Evolutionary conservation across 192 early-diverging fungal genomes (phyloP).

Genomic region (Chytriomyces hyalinus): DNA sequence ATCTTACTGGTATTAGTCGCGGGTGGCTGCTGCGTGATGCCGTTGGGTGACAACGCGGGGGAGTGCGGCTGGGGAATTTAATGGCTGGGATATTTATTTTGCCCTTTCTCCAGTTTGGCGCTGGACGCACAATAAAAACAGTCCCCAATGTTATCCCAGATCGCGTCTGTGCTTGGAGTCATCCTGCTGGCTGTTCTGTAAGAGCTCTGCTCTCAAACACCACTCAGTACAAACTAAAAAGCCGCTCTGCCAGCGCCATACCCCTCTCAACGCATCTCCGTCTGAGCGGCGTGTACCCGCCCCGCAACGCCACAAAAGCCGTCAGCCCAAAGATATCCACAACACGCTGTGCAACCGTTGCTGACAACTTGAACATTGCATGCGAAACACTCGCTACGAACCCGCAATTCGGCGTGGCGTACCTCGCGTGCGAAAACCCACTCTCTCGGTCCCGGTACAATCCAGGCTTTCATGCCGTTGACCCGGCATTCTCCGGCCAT

Average conservation of each 20-base stretch:
- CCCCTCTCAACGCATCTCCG: constrained; percentile 15
- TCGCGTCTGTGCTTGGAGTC: background rate
- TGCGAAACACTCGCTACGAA: constrained; percentile 16
- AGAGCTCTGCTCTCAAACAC: background rate
- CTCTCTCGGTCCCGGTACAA: constrained; percentile 3
- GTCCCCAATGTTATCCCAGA: too few relatives aligned
- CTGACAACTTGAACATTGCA: background rate
- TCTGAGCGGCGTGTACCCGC: constrained; percentile 6
- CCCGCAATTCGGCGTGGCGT: constrained; percentile 9
- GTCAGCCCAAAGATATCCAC: background rate
- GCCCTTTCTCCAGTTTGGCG: too few relatives aligned
- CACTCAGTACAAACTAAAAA: background rate
- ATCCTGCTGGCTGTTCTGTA: constrained; percentile 7
- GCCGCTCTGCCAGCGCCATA: background rate
- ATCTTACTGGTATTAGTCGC: too few relatives aligned
- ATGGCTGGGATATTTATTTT: too few relatives aligned
- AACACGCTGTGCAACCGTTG: background rate
- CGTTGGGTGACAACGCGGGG: too few relatives aligned
- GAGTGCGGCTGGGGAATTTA: too few relatives aligned
- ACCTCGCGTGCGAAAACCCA: constrained; percentile 19
- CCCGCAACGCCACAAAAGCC: background rate
- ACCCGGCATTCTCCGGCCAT: background rate
- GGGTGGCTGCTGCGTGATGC: too few relatives aligned
- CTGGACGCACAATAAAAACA: too few relatives aligned
- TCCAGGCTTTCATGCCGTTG: background rate